Evolutionary conservation across 2,329 filamentous ascomycete genomes (phyloP), one percentile per base, ranked within the genome.

Genomic region (Cordyceps farinosa): DNA sequence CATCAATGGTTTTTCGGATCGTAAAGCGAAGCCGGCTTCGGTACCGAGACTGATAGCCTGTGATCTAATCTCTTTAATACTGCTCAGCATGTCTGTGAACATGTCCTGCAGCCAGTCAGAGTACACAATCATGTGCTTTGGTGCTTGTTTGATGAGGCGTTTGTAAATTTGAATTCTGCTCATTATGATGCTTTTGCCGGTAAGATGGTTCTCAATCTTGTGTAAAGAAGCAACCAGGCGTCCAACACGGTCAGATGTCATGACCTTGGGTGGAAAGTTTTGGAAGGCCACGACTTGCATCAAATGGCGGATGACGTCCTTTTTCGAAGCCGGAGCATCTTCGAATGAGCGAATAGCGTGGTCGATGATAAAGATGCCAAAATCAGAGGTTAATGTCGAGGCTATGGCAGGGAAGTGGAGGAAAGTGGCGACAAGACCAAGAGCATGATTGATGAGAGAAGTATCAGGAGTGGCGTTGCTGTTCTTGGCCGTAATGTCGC

Each of bases 211-310:
- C 61, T 92, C 89, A 42, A 97, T 86, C 7, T 83, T 84, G 71
- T 90, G 86, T 8, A 98, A 77, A 0, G 87, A 84, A 1, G 83
- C 79, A 11, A 99, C 79, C 13, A 97, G 79, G 44, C 87, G 87
- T 38, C 87, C 86, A 1, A 90, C 84, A 59, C 91, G 86, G 54
- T 90, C 84, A 4, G 80, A 76, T 0, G 87, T 93, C 84, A 97
- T 90, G 42, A 92, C 83, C 67, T 88, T 90, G 1, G 85, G 68
- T 0, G 87, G 79, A 68, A 98, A 97, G 66, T 87, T 90, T 70
- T 97, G 93, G 52, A 89, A 86, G 51, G 88, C 89, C 15, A 97
- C 80, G 6, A 96, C 82, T 66, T 92, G 89, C 80, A 97, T 87
- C 68, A 96, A 83, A 68, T 90, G 88, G 42, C 90, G 90, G 36